Evolutionary conservation across 2,329 filamentous ascomycete genomes (phyloP), one percentile per base, ranked within the genome.

Genomic region (Cordyceps cateniannulata): DNA sequence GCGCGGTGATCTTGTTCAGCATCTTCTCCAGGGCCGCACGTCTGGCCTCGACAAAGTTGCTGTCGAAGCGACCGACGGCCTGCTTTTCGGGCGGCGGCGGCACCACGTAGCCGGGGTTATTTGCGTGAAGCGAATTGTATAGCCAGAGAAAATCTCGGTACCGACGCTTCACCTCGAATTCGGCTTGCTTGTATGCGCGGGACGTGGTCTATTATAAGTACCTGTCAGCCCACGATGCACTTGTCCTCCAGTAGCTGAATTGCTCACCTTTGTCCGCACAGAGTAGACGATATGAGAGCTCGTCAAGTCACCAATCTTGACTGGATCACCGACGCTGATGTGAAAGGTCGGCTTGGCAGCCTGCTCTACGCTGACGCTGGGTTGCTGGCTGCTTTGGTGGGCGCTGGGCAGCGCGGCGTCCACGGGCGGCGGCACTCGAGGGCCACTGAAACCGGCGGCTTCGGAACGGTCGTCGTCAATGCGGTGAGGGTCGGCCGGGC

Each of bases 111-210:
- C 95, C 95, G 0, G 95, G 95, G 69, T 95, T 97, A 73, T 96
- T 99, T 63, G 87, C 88, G 72, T 98, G 95, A 63, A 99, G 81
- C 32, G 93, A 91, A 67, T 88, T 97, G 75, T 99, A 99, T 29
- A 99, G 85, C 95, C 95, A 99, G 58, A 99, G 79, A 73, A 99
- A 99, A 76, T 99, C 95, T 62, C 93, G 88, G 75, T 98, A 99
- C 70, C 95, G 86, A 68, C 95, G 85, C 69, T 92, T 96, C 67
- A 99, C 95, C 61, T 91, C 88, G 70, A 99, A 98, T 70, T 96
- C 93, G 57, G 90, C 82, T 69, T 93, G 89, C 71, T 90, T 90
- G 75, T 98, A 99, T 56, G 92, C 95, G 78, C 97, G 97, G 42
- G 93, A 98, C 1, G 91, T 90, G 14, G 95, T 99, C 90, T 96